Evolutionary conservation across 2,329 filamentous ascomycete genomes (phyloP), one percentile per base, ranked within the genome.

Genomic region (Venturia carpophila): DNA sequence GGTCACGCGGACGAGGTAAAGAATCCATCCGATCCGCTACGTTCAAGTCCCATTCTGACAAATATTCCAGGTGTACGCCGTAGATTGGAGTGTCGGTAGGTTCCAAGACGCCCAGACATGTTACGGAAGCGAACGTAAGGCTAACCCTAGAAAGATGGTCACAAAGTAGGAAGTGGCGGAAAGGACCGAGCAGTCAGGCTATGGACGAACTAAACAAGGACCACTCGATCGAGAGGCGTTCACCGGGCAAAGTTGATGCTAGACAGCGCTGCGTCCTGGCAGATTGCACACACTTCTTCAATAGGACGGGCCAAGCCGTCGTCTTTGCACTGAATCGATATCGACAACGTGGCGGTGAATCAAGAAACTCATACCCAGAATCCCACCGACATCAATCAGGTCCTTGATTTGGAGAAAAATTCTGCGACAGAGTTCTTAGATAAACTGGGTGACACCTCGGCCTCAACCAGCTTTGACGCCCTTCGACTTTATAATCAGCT

Each of bases 91-190:
- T 70, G 47, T 37, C 17, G 52, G 52, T 58, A 34, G 15, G 49
- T 55, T 1, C 24, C 13, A 21, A 27, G 19, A 27, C 5, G 7
- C 24, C 2, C 24, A 19, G n/a, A 49, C 37, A 11, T 39, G 11
- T 13, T 49, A 21, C 19, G 7, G 7, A n/a, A 27, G 9, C 24
- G 24, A 27, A n/a, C 24, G 21, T 1, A 7, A 6, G 17, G 17
- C 52, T 34, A 37, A 58, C 47, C 21, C 47, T 34, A 27, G 13
- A 88, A 91, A 0, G 92, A 97, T 74, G 94, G 94, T 10, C 84
- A 91, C 70, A 87, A 87, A 70, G 92, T 97, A 19, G 92, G 87
- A 21, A 96, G 92, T 74, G 94, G 92, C 64, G 94, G 94, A 11
- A 93, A 93, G 74, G 94, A 99, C 75, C 97, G 96, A 76, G 81